Evolutionary conservation across 2,329 filamentous ascomycete species (phyloP).

Genomic region (Hypomyces rosellus): DNA sequence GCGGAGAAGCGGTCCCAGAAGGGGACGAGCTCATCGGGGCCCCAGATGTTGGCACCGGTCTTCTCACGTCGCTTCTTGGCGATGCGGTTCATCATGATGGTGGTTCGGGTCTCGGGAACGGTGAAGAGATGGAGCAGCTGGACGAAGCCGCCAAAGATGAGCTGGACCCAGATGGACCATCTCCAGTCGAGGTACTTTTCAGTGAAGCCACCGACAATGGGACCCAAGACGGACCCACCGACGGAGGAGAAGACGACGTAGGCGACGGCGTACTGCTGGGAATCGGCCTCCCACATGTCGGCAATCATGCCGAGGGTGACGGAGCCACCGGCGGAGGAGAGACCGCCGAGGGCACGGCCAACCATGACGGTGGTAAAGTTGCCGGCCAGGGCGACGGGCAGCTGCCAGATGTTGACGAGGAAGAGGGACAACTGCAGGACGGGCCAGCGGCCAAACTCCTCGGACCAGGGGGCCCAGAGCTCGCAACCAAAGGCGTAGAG

Average conservation of each 20-base stretch:
- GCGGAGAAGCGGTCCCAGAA: conserved; percentile 53
- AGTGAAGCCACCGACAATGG: conserved; percentile 72
- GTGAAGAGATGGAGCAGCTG: conserved; percentile 61
- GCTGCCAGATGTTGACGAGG: conserved; percentile 71
- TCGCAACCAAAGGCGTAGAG: conserved; percentile 82
- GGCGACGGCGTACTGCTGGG: conserved; percentile 69
- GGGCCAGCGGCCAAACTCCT: conserved; percentile 72
- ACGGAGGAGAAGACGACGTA: conserved; percentile 76
- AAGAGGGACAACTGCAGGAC: conserved; percentile 67
- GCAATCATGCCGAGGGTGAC: conserved; percentile 71
- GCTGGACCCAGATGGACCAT: conserved; percentile 76
- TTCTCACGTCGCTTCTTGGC: conserved; percentile 65
- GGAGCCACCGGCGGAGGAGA: conserved; percentile 66
- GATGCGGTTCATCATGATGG: conserved; percentile 71
- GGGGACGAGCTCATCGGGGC: conserved; percentile 63
- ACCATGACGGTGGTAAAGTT: conserved; percentile 67
- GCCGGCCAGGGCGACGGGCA: conserved; percentile 65
- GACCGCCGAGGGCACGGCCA: conserved; percentile 62
- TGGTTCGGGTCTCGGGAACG: conserved; percentile 73
- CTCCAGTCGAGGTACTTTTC: conserved; percentile 62
- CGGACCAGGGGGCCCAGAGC: conserved; percentile 81
- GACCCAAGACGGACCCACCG: conserved; percentile 68
- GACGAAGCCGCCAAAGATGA: conserved; percentile 67
- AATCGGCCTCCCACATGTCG: conserved; percentile 64
- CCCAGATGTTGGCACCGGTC: conserved; percentile 56